Conservation (phyloP, 176 grass and related monocot genomes). For the Ensete ventricosum region DNA sequence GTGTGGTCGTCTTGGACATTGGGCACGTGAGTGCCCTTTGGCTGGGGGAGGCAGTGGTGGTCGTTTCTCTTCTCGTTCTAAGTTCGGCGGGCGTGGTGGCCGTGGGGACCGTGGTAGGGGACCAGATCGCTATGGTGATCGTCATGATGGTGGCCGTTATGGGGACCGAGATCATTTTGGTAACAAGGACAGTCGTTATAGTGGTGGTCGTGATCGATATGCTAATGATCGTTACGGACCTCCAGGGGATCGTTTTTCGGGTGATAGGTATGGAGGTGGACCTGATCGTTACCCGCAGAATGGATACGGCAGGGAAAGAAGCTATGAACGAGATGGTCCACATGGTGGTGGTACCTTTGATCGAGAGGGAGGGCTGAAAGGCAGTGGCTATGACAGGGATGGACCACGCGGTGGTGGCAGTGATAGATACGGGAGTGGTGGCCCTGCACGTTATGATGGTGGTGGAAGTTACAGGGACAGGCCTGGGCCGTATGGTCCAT, state of each 20-base stretch:
- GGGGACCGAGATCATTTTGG: constrained; percentile 55
- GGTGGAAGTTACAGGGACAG: constrained; percentile 12
- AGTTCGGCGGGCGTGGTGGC: constrained; percentile 45
- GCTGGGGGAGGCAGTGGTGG: constrained; percentile 36
- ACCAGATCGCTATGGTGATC: constrained; percentile 62
- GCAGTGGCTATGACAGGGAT: constrained; percentile 28
- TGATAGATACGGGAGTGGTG: constrained; percentile 36
- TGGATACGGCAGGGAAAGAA: constrained; percentile 74
- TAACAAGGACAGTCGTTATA: constrained; percentile 42
- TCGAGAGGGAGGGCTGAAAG: constrained; percentile 42
- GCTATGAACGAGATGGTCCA: constrained; percentile 62
- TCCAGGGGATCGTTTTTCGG: constrained; percentile 56
- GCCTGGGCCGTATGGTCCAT: constrained; percentile 50
- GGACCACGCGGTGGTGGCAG: constrained; percentile 40
- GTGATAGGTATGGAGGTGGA: constrained; percentile 58
- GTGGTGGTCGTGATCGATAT: constrained; percentile 41
- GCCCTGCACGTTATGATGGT: constrained; percentile 27
- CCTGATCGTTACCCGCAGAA: constrained; percentile 56
- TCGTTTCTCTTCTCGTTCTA: constrained; percentile 45
- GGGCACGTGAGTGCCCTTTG: constrained; percentile 56
- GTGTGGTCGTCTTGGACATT: constrained; percentile 65
- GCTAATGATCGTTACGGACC: constrained; percentile 58
- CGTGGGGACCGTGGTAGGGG: constrained; percentile 66
- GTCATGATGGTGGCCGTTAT: constrained; percentile 50
- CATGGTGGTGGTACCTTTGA: constrained; percentile 37